Base-by-base conservation (phyloP, 257 asterid species). In the Catharanthus roseus region DNA sequence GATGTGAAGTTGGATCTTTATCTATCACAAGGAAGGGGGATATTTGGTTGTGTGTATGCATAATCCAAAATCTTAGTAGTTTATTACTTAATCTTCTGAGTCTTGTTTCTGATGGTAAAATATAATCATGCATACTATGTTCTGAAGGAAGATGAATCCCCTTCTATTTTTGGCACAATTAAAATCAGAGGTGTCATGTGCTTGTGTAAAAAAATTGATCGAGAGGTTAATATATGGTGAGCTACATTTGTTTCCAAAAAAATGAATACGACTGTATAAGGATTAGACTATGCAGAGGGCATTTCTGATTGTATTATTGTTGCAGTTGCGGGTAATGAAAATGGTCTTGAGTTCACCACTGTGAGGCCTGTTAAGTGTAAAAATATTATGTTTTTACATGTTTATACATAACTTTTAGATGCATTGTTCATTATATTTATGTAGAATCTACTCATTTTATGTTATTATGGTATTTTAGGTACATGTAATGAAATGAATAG, bases 321-420 rank as follows among this genome's bases (percentile, higher is more conserved):
- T 76, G 77, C 85, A 92, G 98, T 97, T 51, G 98, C 90, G 93
- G 98, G 97, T 69, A 96, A 97, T 21, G 98, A 92, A 85, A 92
- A 90, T 65, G 97, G 95, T 66, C 96, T 92, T 66, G 96, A 90
- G 33, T 92, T 92, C 75, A 85, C 97, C 58, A 92, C 90, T 73
- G 98, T 92, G 77, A 86, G 98, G 81, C 98, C 98, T 66, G 90
- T 92, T 82, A 92, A 92, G 81, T 92, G 98, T n/a, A n/a, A n/a
- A n/a, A n/a, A n/a, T n/a, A n/a, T n/a, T n/a, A n/a, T n/a, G n/a
- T n/a, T n/a, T n/a, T n/a, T n/a, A n/a, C n/a, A n/a, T n/a, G n/a
- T n/a, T n/a, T n/a, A n/a, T n/a, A n/a, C n/a, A n/a, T n/a, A n/a
- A n/a, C n/a, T n/a, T n/a, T n/a, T n/a, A n/a, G n/a, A n/a, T n/a